Base-by-base conservation (phyloP, 192 early-diverging fungal species). In the Coemansia sp. region DNA sequence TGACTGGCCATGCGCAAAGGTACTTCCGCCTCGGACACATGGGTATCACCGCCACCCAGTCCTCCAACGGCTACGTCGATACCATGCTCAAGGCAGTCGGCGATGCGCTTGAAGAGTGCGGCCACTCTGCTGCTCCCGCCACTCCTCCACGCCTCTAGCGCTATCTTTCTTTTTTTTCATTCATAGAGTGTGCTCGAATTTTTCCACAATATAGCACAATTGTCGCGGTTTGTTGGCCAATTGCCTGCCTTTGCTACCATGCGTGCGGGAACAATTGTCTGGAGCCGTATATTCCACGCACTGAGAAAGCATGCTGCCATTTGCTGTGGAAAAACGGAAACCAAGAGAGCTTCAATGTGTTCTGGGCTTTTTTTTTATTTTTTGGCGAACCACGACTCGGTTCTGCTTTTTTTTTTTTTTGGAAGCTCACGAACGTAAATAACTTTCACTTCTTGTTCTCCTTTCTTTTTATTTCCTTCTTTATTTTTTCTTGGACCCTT, bases 1-100 rank as follows among this genome's bases (percentile, higher is more conserved):
- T 95, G 59, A 83, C 84, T 14, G 85, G 87, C 46, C 86, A 92
- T 59, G 90, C 90, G 3, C 74, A 88, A 23, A 88, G 93, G 69
- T 99, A 99, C 85, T 99, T 99, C 87, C 91, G 96, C 57, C 84
- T 97, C 40, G 95, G 88, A 52, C 92, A 93, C 69, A 92, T 93
- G 92, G 90, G 90, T 74, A 85, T 93, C 67, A 87, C 89, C 23
- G 90, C 88, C 45, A 87, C 85, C 25, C 86, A 89, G 71, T 78
- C 85, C 58, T 20, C 49, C 22, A 82, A 90, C 63, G 81, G 83
- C 40, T 87, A 89, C 62, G 78, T 92, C 25, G 85, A 89, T 40
- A 78, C 83, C 52, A 89, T 87, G 42, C 83, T 89, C 70, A 81
- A 85, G 56, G 87, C 89, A 17, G 82, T 88, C 59, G 75, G 75